These are phyloP conservation scores for Puya raimondii DNA, from an alignment of 176 grass and related monocot species.

Conservation along the genomic window DNA sequence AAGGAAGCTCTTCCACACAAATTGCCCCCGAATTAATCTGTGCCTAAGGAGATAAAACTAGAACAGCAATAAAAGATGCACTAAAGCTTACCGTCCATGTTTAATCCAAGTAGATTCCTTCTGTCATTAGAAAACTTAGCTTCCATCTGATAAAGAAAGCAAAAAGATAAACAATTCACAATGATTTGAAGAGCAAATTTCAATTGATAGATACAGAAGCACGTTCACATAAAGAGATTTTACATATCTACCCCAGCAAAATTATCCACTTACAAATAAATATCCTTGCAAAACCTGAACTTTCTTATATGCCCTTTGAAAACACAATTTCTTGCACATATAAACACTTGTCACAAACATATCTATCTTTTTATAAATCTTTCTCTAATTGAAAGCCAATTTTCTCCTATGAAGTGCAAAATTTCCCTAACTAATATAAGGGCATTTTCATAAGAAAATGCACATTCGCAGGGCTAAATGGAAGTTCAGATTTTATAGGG, in stretches of 20 bases:
- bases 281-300: too few species aligned
- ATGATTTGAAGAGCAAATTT: constrained; percentile 2
- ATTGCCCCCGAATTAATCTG: too few species aligned
- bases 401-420: background rate
- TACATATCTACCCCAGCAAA: too few species aligned
- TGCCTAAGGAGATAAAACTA: background rate
- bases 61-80: constrained; percentile 4
- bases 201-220: background rate
- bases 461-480: too few species aligned
- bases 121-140: constrained; percentile 26
- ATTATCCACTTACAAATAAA: too few species aligned
- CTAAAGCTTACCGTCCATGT: constrained; percentile 39
- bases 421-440: background rate
- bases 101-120: constrained; percentile 16
- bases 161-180: constrained; percentile 23
- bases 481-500: too few species aligned
- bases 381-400: background rate
- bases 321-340: too few species aligned
- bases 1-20: too few species aligned
- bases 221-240: background rate
- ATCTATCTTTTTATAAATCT: too few species aligned
- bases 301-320: too few species aligned
- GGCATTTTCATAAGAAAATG: background rate
- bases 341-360: too few species aligned
- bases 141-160: constrained; percentile 42